Base-by-base conservation (phyloP, 257 asterid genomes). In the Coffea eugenioides region DNA sequence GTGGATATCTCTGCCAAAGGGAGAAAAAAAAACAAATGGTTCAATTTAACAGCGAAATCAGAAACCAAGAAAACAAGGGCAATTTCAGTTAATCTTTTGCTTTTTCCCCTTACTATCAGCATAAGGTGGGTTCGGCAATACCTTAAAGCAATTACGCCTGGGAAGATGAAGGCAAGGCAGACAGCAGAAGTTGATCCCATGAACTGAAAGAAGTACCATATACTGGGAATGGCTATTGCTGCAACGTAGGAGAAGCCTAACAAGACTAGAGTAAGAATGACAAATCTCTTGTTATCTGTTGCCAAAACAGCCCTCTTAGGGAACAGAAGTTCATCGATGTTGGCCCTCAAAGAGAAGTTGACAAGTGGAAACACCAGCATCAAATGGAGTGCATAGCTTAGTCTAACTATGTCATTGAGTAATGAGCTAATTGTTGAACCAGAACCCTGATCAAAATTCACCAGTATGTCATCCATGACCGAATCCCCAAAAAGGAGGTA, bases 151-250 rank as follows among this genome's bases (percentile, higher is more conserved):
- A 93, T 82, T 48, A 93, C 90, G 25, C 96, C 97, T 0, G 99
- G 98, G 73, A 95, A 93, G 74, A 92, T 95, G 87, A 95, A 95
- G 67, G 97, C 96, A n/a, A 95, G 93, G 84, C 83, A 91, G 59
- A 91, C 98, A 39, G 95, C 97, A 62, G 97, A 86, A 48, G 98
- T 93, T 0, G 99, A 93, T 36, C 99, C 98, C 91, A 93, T 80
- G 90, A 95, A 95, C 92, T 95, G 99, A 85, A 93, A 95, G 86
- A 95, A 81, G 75, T 88, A 93, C 99, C 98, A 95, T 76, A 95
- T 94, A 34, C 92, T 93, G 1, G 99, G 99, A 79, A 95, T 87
- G 74, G 90, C 87, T 20, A 95, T 92, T 25, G 98, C 96, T 2
- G 88, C 83, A 56, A 82, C 64, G 74, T 93, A 95, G n/a, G 94